Base-by-base conservation (phyloP, 2,329 filamentous ascomycete genomes). In the Alternaria sp. region DNA sequence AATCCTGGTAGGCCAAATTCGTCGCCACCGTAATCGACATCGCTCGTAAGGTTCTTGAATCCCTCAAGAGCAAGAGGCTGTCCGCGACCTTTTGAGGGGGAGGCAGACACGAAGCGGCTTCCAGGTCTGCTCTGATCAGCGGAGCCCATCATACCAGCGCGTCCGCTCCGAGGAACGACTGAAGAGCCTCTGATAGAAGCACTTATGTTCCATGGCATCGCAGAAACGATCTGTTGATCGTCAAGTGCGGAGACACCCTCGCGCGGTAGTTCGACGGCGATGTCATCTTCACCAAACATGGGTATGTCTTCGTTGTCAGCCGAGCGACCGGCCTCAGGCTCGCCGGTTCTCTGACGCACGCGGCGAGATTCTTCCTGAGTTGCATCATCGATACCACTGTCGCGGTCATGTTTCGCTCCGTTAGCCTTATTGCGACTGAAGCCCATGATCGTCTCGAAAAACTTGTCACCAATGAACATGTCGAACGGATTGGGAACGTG, bases 191-290 rank as follows among this genome's bases (percentile, higher is more conserved):
- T 82, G 5, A 84, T 73, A 3, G 87, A 88, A 4, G 85, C 83
- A 8, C 83, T 87, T 47, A 86, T 80, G 67, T 91, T 91, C 90
- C 90, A 92, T 11, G 90, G 90, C 84, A 91, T 88, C n/a, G 85
- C 81, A 5, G 86, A 87, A 23, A 87, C 87, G 26, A 87, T 85
- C 51, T 90, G 86, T 57, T 90, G 87, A 62, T 96, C 91, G 5
- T 88, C 87, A 57, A 96, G 85, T 8, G 87, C 86, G 1, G 87
- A 85, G 1, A 84, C 86, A 1, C 87, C 90, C 45, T 92, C 88
- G 79, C 92, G 88, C 19, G 90, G 91, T 23, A 92, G 79, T 77
- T 96, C 93, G 15, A 91, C 78, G 77, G 96, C 93, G 19, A 90
- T 77, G 9, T 86, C 86, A 66, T 83, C 73, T 66, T 83, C 73